Conservation (phyloP, 129 eudicot genomes). For the Saposhnikovia divaricata region DNA sequence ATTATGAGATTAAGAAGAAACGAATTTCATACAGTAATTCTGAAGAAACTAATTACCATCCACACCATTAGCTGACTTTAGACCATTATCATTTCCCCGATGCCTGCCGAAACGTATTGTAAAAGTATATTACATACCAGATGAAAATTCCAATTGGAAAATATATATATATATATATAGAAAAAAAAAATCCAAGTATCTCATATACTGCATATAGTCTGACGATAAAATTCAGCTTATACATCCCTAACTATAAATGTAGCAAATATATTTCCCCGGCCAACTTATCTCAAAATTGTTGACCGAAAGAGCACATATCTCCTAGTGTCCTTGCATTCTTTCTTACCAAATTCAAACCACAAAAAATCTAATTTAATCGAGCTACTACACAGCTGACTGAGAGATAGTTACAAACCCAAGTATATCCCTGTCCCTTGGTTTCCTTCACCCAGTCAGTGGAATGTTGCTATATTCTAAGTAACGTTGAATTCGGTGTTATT, state of each 20-base stretch:
- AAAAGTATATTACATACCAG: conserved; percentile 9
- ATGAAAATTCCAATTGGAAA: neutral
- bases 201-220: neutral
- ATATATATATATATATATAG: neutral
- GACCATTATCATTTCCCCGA: conserved; percentile 42
- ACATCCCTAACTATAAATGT: neutral
- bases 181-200: neutral
- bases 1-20: conserved; percentile 12
- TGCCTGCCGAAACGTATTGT: conserved; percentile 32
- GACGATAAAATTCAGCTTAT: neutral
- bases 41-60: conserved; percentile 49
- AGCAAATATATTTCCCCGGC: neutral
- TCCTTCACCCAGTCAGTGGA: neutral
- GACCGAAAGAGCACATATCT: neutral
- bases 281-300: neutral
- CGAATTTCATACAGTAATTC: conserved; percentile 6
- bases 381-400: neutral
- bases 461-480: neutral
- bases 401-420: neutral
- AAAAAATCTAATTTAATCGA: neutral
- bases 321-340: neutral
- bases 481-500: neutral
- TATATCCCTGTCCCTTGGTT: neutral
- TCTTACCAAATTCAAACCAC: neutral
- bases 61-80: conserved; percentile 23